Conservation (phyloP, 495 filamentous ascomycete genomes). For the Lepraria neglecta region DNA sequence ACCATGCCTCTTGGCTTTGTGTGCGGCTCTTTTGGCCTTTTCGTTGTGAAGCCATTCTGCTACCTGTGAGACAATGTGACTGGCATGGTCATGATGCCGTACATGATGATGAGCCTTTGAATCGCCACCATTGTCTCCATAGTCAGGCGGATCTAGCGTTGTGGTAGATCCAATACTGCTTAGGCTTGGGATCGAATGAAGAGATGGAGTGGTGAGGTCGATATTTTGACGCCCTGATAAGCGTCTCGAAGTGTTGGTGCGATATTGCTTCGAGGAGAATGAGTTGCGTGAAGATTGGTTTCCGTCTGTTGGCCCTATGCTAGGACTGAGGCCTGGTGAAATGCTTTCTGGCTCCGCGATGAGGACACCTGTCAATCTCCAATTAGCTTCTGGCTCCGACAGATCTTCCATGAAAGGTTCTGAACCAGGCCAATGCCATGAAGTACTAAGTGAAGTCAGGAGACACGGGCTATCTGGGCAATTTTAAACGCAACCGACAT, state of each 20-base stretch:
- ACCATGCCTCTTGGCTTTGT: conserved; percentile 37
- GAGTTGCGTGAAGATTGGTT: conserved; percentile 19
- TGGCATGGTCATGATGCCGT: conserved; percentile 36
- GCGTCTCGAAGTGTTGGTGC: conserved; percentile 18
- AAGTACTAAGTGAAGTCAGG: too few relatives aligned
- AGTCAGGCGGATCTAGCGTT: conserved; percentile 27
- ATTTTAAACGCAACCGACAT: too few relatives aligned
- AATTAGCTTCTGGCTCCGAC: background rate
- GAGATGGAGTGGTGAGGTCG: conserved; percentile 6
- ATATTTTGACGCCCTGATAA: conserved; percentile 20
- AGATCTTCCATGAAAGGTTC: background rate
- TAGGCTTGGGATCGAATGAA: conserved; percentile 22
- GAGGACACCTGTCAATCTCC: conserved; percentile 28
- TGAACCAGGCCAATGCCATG: background rate
- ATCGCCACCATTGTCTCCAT: conserved; percentile 26
- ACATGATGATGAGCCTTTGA: conserved; percentile 19
- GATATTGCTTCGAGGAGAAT: conserved; percentile 24
- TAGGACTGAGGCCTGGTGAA: conserved; percentile 20
- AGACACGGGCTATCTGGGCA: too few relatives aligned
- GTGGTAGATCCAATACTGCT: conserved; percentile 15
- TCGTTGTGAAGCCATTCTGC: conserved; percentile 74
- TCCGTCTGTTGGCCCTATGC: conserved; percentile 13
- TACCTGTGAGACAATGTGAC: conserved; percentile 63
- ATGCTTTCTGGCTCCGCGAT: conserved; percentile 33
- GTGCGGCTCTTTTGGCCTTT: conserved; percentile 54